These are phyloP conservation scores for Citrus hindsii DNA, from an alignment of 345 rosid species.

Conservation along the genomic window DNA sequence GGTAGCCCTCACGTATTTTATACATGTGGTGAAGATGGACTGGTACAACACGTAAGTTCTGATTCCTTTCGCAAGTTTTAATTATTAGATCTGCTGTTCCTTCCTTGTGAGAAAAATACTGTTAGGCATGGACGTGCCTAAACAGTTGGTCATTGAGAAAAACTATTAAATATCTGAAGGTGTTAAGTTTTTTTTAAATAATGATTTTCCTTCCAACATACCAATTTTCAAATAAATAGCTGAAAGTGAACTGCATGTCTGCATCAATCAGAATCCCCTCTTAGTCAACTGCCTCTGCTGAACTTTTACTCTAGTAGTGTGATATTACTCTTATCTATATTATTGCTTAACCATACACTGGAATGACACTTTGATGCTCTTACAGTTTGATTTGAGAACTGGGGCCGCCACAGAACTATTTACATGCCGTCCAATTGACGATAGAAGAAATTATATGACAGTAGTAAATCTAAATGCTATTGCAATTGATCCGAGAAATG, in stretches of 20 bases:
- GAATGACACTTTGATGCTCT: constrained; percentile 18
- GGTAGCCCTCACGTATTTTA: constrained; percentile 82
- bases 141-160: not conserved
- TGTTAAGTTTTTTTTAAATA: not conserved
- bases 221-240: not conserved
- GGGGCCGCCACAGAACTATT: constrained; percentile 60
- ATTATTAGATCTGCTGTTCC: not conserved
- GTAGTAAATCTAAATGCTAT: constrained; percentile 62
- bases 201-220: not conserved
- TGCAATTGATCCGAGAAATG: constrained; percentile 78
- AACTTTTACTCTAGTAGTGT: not conserved
- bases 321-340: not conserved
- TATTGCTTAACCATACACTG: not conserved
- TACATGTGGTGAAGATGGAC: constrained; percentile 91
- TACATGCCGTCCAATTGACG: constrained; percentile 47
- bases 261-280: not conserved
- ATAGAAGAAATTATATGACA: constrained; percentile 30
- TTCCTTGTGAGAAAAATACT: not conserved
- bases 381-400: constrained; percentile 89
- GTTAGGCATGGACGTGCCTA: not conserved
- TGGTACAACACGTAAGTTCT: constrained; percentile 81
- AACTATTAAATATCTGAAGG: not conserved
- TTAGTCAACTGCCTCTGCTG: constrained; percentile 3
- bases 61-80: constrained; percentile 1
- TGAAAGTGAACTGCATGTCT: not conserved